Conservation (phyloP, 2,329 filamentous ascomycete genomes). For the Rhytidhysteron rufulum region DNA sequence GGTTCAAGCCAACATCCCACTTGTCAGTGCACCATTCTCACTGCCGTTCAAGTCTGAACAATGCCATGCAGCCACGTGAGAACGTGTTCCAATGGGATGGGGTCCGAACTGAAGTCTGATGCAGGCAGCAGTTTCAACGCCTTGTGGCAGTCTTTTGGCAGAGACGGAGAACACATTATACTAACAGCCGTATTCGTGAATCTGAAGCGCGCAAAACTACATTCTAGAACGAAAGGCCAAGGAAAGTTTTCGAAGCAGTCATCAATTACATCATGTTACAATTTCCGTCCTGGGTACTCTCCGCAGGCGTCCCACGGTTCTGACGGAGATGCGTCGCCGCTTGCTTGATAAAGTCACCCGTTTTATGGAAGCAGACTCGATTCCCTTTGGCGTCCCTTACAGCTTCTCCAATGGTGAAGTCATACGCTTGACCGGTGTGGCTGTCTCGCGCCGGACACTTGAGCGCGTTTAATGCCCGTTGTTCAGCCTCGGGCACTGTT, state of each 20-base stretch:
- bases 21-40: too few relatives aligned
- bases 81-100: slow-evolving; percentile 2
- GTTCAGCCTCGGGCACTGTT: slow-evolving; percentile 19
- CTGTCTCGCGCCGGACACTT: slow-evolving; percentile 28
- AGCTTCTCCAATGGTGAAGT: slow-evolving; percentile 27
- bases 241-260: too few relatives aligned
- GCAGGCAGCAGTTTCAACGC: too few relatives aligned
- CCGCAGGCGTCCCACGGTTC: slow-evolving; percentile 17
- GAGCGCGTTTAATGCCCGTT: slow-evolving; percentile 27
- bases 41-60: background rate
- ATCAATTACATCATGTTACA: slow-evolving; percentile 19
- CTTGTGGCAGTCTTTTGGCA: too few relatives aligned
- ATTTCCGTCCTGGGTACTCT: slow-evolving; percentile 10
- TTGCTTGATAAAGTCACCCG: slow-evolving; percentile 32
- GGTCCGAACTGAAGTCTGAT: too few relatives aligned
- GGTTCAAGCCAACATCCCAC: too few relatives aligned
- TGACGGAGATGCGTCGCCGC: slow-evolving; percentile 24
- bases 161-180: too few relatives aligned
- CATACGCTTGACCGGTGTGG: slow-evolving; percentile 30
- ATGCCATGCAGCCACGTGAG: slow-evolving; percentile 1
- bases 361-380: slow-evolving; percentile 32
- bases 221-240: too few relatives aligned
- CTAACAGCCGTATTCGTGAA: too few relatives aligned
- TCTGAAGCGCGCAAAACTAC: too few relatives aligned
- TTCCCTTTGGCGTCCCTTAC: slow-evolving; percentile 32